phyloP scores from a whole-genome alignment of 78 protist species.

The Dictyostelium firmibasis region DNA sequence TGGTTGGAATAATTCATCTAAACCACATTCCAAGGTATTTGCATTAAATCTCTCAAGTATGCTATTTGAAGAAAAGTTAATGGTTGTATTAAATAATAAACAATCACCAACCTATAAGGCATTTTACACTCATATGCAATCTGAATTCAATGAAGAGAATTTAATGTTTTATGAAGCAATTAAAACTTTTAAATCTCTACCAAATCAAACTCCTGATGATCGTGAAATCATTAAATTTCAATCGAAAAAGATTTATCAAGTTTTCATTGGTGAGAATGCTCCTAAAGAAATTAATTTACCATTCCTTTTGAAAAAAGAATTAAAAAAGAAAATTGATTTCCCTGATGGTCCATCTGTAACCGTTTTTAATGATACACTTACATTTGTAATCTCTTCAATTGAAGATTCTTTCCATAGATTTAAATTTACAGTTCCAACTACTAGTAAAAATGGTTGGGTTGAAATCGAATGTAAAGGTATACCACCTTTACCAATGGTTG shows the following conservation, averaged over 20 bases:
- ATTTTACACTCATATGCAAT: constrained; percentile 53
- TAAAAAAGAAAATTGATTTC: constrained; percentile 7
- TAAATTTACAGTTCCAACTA: constrained; percentile 15
- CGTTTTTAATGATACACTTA: constrained; percentile 32
- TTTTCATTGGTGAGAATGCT: constrained; percentile 44
- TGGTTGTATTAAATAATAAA: constrained; percentile 15
- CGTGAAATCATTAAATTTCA: constrained; percentile 16
- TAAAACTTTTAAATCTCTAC: constrained; percentile 14
- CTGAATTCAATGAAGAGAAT: constrained; percentile 62
- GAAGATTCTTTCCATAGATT: constrained; percentile 75
- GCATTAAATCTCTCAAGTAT: constrained; percentile 23
- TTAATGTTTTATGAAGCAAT: constrained; percentile 46
- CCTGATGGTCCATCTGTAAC: not conserved
- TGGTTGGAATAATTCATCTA: constrained; percentile 41
- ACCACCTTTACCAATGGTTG: constrained; percentile 62
- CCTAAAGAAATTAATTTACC: constrained; percentile 57
- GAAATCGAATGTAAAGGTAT: not conserved
- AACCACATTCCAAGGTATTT: constrained; percentile 65
- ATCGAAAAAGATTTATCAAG: constrained; percentile 27
- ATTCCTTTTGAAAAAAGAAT: not conserved
- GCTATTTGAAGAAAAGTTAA: constrained; percentile 55
- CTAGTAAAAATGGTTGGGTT: constrained; percentile 18
- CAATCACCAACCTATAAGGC: constrained; percentile 39
- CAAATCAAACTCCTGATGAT: constrained; percentile 31
- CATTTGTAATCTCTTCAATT: constrained; percentile 33